A percentile compares a stretch with the other conserved stretches of the same genome.
Conservation (phyloP, 169 alveolate species). For the Theileria luwenshuni region DNA sequence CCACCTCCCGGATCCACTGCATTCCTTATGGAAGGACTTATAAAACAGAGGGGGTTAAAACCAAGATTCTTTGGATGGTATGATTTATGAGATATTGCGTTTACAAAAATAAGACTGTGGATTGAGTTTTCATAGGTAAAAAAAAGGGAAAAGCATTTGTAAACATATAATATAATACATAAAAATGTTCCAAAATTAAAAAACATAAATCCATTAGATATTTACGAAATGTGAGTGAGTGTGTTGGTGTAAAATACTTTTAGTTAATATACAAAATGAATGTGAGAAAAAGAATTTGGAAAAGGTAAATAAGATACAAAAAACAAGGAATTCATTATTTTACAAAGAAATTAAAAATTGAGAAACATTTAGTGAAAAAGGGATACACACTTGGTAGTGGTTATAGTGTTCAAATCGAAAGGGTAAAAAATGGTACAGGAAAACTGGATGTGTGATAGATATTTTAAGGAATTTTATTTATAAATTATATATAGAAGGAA, state of each 20-base stretch:
- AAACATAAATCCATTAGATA: background rate
- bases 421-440: too few relatives aligned
- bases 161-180: too few relatives aligned
- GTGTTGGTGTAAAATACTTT: background rate
- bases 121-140: background rate
- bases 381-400: background rate
- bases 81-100: background rate
- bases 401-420: too few relatives aligned
- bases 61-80: too few relatives aligned
- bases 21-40: background rate
- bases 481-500: background rate
- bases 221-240: background rate
- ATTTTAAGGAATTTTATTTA: background rate
- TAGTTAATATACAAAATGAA: too few relatives aligned
- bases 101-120: background rate
- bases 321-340: background rate
- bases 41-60: too few relatives aligned
- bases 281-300: too few relatives aligned
- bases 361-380: background rate
- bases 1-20: background rate
- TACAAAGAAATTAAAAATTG: background rate
- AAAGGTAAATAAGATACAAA: too few relatives aligned
- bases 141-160: background rate
- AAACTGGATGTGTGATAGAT: background rate
- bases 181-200: background rate